phyloP scores from a whole-genome alignment of 345 rosid species.

The Euphorbia peplus region DNA sequence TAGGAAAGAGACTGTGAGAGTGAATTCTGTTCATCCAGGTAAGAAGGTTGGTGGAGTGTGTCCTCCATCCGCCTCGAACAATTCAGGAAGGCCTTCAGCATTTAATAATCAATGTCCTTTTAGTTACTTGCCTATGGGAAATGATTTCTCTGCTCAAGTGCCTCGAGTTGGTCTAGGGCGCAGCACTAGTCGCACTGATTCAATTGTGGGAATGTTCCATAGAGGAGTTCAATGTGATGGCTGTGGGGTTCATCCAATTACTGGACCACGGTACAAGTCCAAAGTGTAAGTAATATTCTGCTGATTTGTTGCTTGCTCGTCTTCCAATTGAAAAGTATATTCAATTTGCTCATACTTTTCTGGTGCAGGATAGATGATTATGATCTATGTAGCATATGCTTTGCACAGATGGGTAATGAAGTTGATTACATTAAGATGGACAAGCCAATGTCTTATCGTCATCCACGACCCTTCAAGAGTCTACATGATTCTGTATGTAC shows the following conservation, averaged over 20 bases:
- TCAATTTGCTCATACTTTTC: neutral
- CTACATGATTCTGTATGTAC: slow-evolving; percentile 37
- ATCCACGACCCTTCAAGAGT: slow-evolving; percentile 32
- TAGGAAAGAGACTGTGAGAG: slow-evolving; percentile 24
- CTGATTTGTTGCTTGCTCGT: neutral
- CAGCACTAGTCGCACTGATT: slow-evolving; percentile 27
- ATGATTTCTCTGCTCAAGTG: slow-evolving; percentile 6
- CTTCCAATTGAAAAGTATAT: neutral
- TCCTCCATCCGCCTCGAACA: slow-evolving; percentile 14
- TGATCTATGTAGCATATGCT: slow-evolving; percentile 93
- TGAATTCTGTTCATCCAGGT: slow-evolving; percentile 6
- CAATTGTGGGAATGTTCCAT: slow-evolving; percentile 53
- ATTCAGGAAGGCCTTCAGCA: slow-evolving; percentile 13
- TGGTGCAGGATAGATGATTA: slow-evolving; percentile 65
- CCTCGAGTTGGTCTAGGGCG: slow-evolving; percentile 25
- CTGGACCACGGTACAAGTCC: slow-evolving; percentile 85
- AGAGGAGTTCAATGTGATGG: slow-evolving; percentile 84
- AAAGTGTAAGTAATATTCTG: slow-evolving; percentile 62
- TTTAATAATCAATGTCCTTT: slow-evolving; percentile 46
- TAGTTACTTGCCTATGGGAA: slow-evolving; percentile 39
- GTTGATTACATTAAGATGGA: slow-evolving; percentile 68
- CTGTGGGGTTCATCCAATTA: slow-evolving; percentile 86
- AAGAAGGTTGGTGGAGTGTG: slow-evolving; percentile 17
- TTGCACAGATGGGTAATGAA: slow-evolving; percentile 59
- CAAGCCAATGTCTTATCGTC: slow-evolving; percentile 42